phyloP scores from a whole-genome alignment of 805 yeast genomes.

The Lipomyces kockii region DNA sequence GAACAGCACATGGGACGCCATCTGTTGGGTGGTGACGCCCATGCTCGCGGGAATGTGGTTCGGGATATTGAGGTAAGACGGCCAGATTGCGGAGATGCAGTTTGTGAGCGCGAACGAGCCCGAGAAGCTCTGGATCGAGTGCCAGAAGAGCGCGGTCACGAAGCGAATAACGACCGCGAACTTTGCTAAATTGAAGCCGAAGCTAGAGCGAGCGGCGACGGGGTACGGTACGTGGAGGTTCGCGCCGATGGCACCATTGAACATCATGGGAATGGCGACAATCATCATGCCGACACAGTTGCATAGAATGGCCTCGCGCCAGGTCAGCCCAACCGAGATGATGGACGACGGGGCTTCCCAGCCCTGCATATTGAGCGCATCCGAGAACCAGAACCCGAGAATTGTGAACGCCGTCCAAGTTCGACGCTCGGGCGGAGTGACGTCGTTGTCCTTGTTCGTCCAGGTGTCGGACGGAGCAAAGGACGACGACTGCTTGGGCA shows the following conservation, averaged over 20 bases:
- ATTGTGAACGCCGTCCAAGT: conserved; percentile 36
- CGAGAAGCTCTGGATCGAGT: conserved; percentile 34
- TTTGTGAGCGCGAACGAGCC: conserved; percentile 34
- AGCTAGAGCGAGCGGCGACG: conserved; percentile 75
- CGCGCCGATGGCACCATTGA: conserved; percentile 80
- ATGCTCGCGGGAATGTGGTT: conserved; percentile 33
- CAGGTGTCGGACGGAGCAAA: conserved; percentile 39
- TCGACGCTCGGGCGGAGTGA: conserved; percentile 33
- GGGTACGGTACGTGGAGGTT: conserved; percentile 86
- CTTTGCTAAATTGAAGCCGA: conserved; percentile 54
- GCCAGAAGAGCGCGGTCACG: conserved; percentile 38
- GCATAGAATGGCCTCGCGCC: conserved; percentile 35
- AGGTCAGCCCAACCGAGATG: conserved; percentile 35
- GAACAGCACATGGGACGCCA: conserved; percentile 30
- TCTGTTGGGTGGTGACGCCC: conserved; percentile 36
- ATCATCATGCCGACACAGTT: conserved; percentile 44
- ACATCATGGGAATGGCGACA: conserved; percentile 69
- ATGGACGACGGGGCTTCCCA: conserved; percentile 37
- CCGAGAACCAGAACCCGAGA: conserved; percentile 38
- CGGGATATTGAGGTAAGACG: conserved; percentile 34
- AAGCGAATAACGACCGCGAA: conserved; percentile 33
- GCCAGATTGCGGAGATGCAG: conserved; percentile 38
- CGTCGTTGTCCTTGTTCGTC: conserved; percentile 38
- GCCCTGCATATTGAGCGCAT: conserved; percentile 35
- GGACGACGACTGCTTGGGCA: conserved; percentile 38